Evolutionary conservation across 129 eudicot species (phyloP).

Genomic region (Daucus carota): DNA sequence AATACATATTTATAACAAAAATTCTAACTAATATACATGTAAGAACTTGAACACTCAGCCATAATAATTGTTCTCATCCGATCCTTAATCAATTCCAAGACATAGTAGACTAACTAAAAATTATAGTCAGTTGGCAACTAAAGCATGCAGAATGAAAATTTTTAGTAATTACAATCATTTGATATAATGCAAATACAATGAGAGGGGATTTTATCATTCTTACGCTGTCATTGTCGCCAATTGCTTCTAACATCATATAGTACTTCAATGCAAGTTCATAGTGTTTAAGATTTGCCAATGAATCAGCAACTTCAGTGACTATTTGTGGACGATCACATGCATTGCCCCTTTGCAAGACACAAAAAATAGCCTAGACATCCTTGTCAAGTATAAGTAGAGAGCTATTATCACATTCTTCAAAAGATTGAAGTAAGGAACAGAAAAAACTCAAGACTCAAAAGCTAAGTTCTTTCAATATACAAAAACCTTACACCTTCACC

Average conservation of each 20-base stretch:
- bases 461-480: background rate
- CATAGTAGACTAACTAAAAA: background rate
- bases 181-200: background rate
- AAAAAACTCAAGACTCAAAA: background rate
- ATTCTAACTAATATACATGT: background rate
- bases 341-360: conserved; percentile 35
- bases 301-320: conserved; percentile 53
- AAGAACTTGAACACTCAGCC: background rate
- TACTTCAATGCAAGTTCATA: conserved; percentile 70
- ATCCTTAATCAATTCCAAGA: background rate
- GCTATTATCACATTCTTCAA: background rate
- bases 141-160: background rate
- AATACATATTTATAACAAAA: background rate
- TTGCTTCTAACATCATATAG: conserved; percentile 57
- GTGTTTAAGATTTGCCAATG: conserved; percentile 44
- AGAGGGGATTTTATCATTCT: background rate
- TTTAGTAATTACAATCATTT: background rate
- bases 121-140: background rate
- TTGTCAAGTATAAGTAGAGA: conserved; percentile 13
- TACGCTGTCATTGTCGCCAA: conserved; percentile 38
- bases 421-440: background rate
- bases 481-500: background rate
- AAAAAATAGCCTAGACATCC: conserved; percentile 51
- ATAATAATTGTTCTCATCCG: background rate
- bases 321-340: conserved; percentile 34